These are phyloP conservation scores for Alternaria infectoria DNA, from an alignment of 2,329 filamentous ascomycete genomes.

Conservation along the genomic window DNA sequence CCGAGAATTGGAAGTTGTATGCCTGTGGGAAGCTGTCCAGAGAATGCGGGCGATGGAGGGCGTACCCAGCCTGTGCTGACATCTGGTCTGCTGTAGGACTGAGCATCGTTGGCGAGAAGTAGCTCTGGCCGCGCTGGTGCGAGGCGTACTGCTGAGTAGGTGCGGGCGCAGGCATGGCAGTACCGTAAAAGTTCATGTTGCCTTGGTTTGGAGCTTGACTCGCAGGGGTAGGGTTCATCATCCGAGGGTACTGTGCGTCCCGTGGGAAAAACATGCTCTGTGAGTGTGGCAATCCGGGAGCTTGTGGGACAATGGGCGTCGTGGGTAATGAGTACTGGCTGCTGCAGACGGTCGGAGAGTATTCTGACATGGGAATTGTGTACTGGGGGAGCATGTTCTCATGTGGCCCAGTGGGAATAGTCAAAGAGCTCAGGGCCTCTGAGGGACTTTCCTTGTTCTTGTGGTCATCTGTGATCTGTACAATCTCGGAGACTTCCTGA, in stretches of 20 bases:
- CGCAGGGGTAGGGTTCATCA: constrained; percentile 10
- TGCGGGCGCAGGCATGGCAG: constrained; percentile 10
- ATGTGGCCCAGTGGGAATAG: constrained; percentile 18
- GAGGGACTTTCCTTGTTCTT: constrained; percentile 64
- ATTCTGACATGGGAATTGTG: constrained; percentile 26
- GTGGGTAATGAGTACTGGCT: constrained; percentile 36
- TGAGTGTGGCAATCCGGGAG: constrained; percentile 29
- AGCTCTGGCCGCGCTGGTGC: constrained; percentile 29
- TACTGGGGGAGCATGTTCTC: constrained; percentile 25
- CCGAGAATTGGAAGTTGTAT: constrained; percentile 25
- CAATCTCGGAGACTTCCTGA: constrained; percentile 77
- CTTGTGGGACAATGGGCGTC: constrained; percentile 28
- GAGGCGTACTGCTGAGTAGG: constrained; percentile 18
- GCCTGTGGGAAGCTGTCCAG: constrained; percentile 31
- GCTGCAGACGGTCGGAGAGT: constrained; percentile 28
- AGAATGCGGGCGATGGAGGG: constrained; percentile 33
- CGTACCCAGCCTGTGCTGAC: constrained; percentile 18
- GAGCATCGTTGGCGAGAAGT: constrained; percentile 27
- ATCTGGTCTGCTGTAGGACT: constrained; percentile 30
- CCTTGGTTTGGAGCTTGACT: constrained; percentile 17
- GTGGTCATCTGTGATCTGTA: constrained; percentile 98
- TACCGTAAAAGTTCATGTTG: constrained; percentile 16
- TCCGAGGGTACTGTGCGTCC: constrained; percentile 21
- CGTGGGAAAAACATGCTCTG: constrained; percentile 26
- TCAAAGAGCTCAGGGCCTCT: constrained; percentile 28